Evolutionary conservation across 2,329 filamentous ascomycete genomes (phyloP), one percentile per base, ranked within the genome.

Genomic region (Dactylonectria macrodidyma): DNA sequence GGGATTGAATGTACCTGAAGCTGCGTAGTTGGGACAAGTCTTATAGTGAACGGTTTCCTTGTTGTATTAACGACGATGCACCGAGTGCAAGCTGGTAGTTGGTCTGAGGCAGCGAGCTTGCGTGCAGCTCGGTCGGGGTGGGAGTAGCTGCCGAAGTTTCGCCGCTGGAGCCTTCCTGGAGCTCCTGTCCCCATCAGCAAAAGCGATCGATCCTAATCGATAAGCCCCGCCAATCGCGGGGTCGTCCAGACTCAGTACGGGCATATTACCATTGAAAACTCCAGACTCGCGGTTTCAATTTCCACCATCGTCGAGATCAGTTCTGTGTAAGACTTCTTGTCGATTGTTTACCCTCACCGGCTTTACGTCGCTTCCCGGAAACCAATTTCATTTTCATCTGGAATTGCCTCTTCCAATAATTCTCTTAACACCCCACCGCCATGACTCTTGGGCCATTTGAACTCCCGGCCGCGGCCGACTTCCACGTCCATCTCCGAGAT

Each of bases 401-500:
- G 33, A 2, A 54, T 36, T 5, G 7, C 3, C n/a, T 36, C 33
- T 38, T 30, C 33, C n/a, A 54, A 12, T 22, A 36, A 11, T 54
- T 14, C 51, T 14, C n/a, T 36, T 16, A 30, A 52, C 9, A 11
- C 30, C 11, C 16, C 34, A 12, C 22, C 54, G 44, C 26, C 34
- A 57, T 57, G 54, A 57, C 54, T 19, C 54, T 57, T 10, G 54
- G 54, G 7, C 54, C 54, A 26, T 48, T 67, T 19, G 86, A 89
- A 82, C 84, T 93, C 75, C 89, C 90, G 57, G 86, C 90, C 24
- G 84, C 89, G 68, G 90, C 90, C 59, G 91, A 93, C 80, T 89
- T 92, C 81, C 90, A 91, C 75, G 91, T 93, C 74, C 92, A 94
- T 80, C 84, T 94, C 73, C 89, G 92, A 34, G 89, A 93, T 79